Evolutionary conservation across 2,329 filamentous ascomycete genomes (phyloP).

Genomic region (Colletotrichum sp.): DNA sequence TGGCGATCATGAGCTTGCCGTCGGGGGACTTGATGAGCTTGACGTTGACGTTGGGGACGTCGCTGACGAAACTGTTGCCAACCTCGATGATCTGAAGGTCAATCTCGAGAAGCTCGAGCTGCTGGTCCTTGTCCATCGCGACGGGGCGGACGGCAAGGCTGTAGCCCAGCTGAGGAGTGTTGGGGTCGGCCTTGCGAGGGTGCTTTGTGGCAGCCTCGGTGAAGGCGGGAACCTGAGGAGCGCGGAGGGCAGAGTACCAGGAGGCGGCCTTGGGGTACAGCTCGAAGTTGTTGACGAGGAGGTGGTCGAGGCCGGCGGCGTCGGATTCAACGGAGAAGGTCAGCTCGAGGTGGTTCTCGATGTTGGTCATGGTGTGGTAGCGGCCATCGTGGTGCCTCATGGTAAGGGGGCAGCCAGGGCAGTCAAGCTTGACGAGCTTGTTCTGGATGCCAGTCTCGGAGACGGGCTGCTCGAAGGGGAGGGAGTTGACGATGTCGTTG

Average conservation of each 20-base stretch:
- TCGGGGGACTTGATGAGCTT: conserved; percentile 65
- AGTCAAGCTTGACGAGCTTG: conserved; percentile 55
- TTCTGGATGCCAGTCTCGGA: conserved; percentile 32
- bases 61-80: conserved; percentile 58
- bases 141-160: conserved; percentile 47
- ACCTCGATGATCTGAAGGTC: conserved; percentile 67
- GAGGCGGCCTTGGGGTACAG: conserved; percentile 62
- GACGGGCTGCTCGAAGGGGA: conserved; percentile 33
- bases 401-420: conserved; percentile 56
- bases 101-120: conserved; percentile 57
- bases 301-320: conserved; percentile 41
- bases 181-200: conserved; percentile 34
- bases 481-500: conserved; percentile 45
- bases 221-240: conserved; percentile 47
- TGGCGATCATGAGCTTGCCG: conserved; percentile 60
- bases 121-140: conserved; percentile 55
- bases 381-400: conserved; percentile 29
- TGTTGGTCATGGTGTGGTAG: conserved; percentile 26
- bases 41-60: conserved; percentile 61
- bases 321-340: conserved; percentile 58
- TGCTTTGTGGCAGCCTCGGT: conserved; percentile 29
- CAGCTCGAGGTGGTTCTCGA: conserved; percentile 51
- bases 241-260: conserved; percentile 47
- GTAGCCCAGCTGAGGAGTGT: conserved; percentile 51
- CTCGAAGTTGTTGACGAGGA: conserved; percentile 65